These are phyloP conservation scores for Phaseolus lunatus DNA, from an alignment of 306 rosid genomes.

Conservation along the genomic window DNA sequence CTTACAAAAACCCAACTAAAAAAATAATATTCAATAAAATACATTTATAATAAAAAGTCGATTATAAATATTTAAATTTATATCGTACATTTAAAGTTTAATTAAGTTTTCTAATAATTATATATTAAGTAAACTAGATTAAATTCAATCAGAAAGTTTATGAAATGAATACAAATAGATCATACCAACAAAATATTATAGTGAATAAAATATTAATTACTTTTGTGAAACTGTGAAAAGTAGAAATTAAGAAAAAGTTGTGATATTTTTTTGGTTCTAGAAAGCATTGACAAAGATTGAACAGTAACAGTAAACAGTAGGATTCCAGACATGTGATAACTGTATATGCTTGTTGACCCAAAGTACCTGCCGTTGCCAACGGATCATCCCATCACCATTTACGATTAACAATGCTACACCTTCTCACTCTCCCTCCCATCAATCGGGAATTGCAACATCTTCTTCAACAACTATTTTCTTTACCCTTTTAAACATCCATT, in stretches of 20 bases:
- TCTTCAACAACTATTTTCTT: background rate
- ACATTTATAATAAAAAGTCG: too few relatives aligned
- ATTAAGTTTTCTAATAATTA: too few relatives aligned
- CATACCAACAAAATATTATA: too few relatives aligned
- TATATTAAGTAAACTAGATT: too few relatives aligned
- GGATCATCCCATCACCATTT: background rate
- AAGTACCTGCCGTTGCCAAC: constrained; percentile 1
- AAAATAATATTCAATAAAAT: too few relatives aligned
- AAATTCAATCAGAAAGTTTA: too few relatives aligned
- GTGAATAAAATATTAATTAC: too few relatives aligned
- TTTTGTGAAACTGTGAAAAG: too few relatives aligned
- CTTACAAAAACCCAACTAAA: too few relatives aligned
- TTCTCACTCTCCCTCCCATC: constrained; percentile 16
- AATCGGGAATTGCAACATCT: constrained; percentile 22
- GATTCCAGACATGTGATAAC: background rate
- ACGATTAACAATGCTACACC: background rate
- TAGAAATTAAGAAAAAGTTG: background rate
- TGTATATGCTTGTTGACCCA: constrained; percentile 26
- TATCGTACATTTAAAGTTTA: too few relatives aligned
- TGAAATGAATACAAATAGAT: too few relatives aligned
- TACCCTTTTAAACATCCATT: background rate
- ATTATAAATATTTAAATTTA: too few relatives aligned
- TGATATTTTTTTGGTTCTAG: constrained; percentile 21
- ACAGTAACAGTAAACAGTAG: background rate
- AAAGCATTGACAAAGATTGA: constrained; percentile 17